A percentile compares a stretch with the other conserved stretches of the same genome.
Conservation (phyloP, 352 stramenopile species). For the Pythium diclinum region DNA sequence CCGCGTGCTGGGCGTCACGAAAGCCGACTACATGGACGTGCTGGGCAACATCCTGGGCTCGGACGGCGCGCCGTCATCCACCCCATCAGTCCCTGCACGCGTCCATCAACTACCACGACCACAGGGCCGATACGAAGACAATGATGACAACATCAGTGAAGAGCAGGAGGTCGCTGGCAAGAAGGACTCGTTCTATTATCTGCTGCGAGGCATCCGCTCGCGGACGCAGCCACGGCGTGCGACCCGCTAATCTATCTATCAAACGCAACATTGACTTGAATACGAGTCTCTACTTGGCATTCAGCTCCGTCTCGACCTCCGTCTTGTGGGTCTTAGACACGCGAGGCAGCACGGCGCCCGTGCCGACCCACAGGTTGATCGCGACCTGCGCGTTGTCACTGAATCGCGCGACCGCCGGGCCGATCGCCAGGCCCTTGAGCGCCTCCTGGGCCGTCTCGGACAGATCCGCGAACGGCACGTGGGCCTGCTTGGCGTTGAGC, state of each 20-base stretch:
- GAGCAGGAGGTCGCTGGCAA: conserved; percentile 38
- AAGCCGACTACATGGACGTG: conserved; percentile 59
- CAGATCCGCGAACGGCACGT: conserved; percentile 52
- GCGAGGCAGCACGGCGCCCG: conserved; percentile 64
- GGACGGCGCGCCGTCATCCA: conserved; percentile 21
- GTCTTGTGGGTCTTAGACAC: conserved; percentile 63
- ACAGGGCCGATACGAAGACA: conserved; percentile 6
- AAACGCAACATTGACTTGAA: background rate
- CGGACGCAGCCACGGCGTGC: conserved; percentile 17
- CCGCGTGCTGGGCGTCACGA: conserved; percentile 53
- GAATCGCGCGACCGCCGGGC: conserved; percentile 57
- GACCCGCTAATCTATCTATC: background rate
- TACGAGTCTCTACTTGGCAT: background rate
- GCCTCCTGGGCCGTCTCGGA: conserved; percentile 33
- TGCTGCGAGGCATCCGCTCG: conserved; percentile 52
- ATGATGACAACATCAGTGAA: conserved; percentile 22
- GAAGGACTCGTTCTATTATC: conserved; percentile 80
- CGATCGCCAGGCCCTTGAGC: conserved; percentile 37
- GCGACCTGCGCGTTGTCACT: conserved; percentile 38
- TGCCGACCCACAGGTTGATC: conserved; percentile 80
- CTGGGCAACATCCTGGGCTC: conserved; percentile 62
- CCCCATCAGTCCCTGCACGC: background rate
- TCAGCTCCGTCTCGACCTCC: conserved; percentile 52
- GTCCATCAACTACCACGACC: conserved; percentile 16
- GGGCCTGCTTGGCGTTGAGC: conserved; percentile 40